phyloP scores from a whole-genome alignment of 164 flowering plant species.

The Warburgia ugandensis region DNA sequence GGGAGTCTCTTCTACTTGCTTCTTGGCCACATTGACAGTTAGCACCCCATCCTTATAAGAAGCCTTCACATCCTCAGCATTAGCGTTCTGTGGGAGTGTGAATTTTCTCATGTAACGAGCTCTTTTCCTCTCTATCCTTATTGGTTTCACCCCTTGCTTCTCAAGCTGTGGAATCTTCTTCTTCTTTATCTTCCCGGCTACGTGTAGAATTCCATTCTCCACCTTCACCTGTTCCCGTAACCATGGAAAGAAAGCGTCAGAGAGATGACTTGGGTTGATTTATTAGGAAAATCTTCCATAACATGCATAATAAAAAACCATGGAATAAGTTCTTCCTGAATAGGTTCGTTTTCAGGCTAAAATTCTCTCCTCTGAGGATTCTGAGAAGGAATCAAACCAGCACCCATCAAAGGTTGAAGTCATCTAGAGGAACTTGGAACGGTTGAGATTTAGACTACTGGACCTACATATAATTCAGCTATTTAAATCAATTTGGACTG shows the following conservation, averaged over 20 bases:
- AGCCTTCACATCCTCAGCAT: slow-evolving; percentile 18
- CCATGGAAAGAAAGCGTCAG: background rate
- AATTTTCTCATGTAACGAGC: slow-evolving; percentile 21
- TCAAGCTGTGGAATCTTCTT: background rate
- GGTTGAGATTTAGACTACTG: no score
- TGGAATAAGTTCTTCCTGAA: background rate
- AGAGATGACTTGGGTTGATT: background rate
- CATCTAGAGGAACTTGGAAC: no score
- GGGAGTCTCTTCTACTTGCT: background rate
- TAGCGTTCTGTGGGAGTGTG: slow-evolving; percentile 16
- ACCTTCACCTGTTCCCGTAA: slow-evolving; percentile 17
- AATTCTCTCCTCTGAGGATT: no score
- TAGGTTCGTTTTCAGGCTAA: no score
- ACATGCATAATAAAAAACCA: background rate
- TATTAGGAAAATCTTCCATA: background rate
- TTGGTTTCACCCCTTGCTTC: slow-evolving; percentile 8
- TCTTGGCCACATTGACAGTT: slow-evolving; percentile 17
- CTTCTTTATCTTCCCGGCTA: slow-evolving; percentile 16
- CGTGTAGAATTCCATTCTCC: slow-evolving; percentile 21
- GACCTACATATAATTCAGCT: no score
- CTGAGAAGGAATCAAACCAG: no score
- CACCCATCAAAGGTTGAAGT: no score
- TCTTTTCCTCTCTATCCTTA: slow-evolving; percentile 20
- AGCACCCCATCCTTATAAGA: slow-evolving; percentile 20
- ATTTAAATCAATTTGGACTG: no score